A percentile compares a stretch with the other conserved stretches of the same genome.
Conservation (phyloP, 192 early-diverging fungal genomes). For the Spizellomyces sp. region DNA sequence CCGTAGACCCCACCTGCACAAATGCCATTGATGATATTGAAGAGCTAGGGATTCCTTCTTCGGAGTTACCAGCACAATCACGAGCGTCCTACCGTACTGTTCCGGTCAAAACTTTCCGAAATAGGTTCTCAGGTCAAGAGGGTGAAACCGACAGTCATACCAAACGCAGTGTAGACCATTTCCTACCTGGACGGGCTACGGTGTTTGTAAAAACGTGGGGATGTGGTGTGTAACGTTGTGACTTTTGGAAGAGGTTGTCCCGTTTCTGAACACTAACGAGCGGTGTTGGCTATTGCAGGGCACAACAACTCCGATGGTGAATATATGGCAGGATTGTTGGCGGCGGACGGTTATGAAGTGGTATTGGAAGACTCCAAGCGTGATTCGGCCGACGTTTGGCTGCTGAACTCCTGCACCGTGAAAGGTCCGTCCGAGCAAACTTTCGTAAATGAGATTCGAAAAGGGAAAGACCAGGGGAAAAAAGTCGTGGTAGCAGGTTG, state of each 20-base stretch:
- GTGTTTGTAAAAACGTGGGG: slow-evolving; percentile 60
- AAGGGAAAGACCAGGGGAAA: slow-evolving; percentile 48
- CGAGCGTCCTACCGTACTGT: neutral
- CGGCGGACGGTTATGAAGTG: slow-evolving; percentile 51
- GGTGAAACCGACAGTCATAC: neutral
- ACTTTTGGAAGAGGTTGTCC: neutral
- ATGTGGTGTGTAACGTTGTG: slow-evolving; percentile 44
- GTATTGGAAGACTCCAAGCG: slow-evolving; percentile 43
- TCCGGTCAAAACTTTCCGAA: slow-evolving; percentile 4
- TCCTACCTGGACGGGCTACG: slow-evolving; percentile 49
- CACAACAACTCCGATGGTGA: slow-evolving; percentile 49
- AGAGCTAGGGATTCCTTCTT: slow-evolving; percentile 2
- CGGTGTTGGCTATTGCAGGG: neutral
- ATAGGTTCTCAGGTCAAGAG: neutral
- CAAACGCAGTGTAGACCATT: slow-evolving; percentile 4
- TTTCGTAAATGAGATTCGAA: slow-evolving; percentile 56
- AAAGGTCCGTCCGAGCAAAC: slow-evolving; percentile 60
- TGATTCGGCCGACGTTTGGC: slow-evolving; percentile 54
- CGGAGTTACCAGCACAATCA: neutral
- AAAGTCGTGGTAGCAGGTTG: slow-evolving; percentile 62
- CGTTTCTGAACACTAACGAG: neutral
- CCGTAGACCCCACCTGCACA: neutral
- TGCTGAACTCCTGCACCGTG: slow-evolving; percentile 66
- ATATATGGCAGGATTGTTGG: slow-evolving; percentile 62
- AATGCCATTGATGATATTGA: slow-evolving; percentile 14